Evolutionary conservation across 108 stramenopile species (phyloP), one percentile per base, ranked within the genome.

Genomic region (Craspedostauros australis): DNA sequence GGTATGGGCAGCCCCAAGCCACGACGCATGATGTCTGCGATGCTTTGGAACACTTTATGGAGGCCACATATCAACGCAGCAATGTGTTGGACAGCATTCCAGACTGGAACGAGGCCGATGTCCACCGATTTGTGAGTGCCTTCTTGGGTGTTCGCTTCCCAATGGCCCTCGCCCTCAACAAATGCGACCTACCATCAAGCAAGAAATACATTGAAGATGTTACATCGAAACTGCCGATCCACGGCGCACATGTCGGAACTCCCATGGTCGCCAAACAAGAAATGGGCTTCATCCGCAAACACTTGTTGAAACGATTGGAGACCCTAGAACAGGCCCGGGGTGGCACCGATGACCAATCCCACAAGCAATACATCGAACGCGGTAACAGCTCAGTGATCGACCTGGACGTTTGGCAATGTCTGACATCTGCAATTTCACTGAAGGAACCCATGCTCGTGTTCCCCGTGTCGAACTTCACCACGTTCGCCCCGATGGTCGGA

Each of bases 111-210:
- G 70, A 76, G 59, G 80, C 65, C 2, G 92, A 95, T 62, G 43
- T 95, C 2, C 84, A 88, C 31, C 68, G 87, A 4, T 50, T 93
- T 20, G 87, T 93, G 3, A 77, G 75, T 23, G 65, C 77, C 11
- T 95, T 93, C 60, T 56, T 95, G 2, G 82, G 82, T 11, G 55
- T 78, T 19, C 34, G 34, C 9, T 93, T 96, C 54, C 95, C 95
- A 14, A 90, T 91, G 80, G 82, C 80, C 18, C 38, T 96, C 0
- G 86, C 86, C 4, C 54, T 93, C 32, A 96, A 96, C 60, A 96
- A 96, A 47, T 54, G 42, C 43, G 95, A 96, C 57, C 43, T 86
- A 18, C 64, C 76, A 15, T 50, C 81, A 14, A 57, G 76, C 34
- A 14, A 39, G 21, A 33, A 37, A n/a, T 73, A 64, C 38, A 71